Percentiles rank a stretch among this genome's conserved stretches.
These are phyloP conservation scores for Septoria linicola DNA, from an alignment of 2,329 filamentous ascomycete species.

Conservation along the genomic window DNA sequence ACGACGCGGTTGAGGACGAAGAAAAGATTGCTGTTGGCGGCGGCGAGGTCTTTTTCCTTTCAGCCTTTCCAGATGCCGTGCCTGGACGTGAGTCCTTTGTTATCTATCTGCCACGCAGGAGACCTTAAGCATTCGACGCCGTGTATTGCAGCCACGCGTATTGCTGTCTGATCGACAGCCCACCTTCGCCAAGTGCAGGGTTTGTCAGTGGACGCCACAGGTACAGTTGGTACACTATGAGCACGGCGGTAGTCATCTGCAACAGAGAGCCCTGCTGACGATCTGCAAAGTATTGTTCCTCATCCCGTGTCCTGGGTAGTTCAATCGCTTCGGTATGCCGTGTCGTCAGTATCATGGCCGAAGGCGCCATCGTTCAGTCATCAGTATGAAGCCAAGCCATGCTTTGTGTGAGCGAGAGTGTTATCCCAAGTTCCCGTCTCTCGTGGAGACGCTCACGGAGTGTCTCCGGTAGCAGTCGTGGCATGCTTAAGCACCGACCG, in stretches of 20 bases:
- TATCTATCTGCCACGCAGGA: not conserved
- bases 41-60: too few relatives aligned
- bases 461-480: not conserved
- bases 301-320: too few relatives aligned
- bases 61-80: too few relatives aligned
- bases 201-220: slow-evolving; percentile 1
- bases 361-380: slow-evolving; percentile 1
- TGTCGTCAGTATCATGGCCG: not conserved
- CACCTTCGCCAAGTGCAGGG: not conserved
- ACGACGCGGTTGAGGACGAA: not conserved
- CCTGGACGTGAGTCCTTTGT: not conserved
- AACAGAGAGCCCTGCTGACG: too few relatives aligned
- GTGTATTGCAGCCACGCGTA: not conserved
- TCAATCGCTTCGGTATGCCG: not conserved
- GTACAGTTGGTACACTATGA: not conserved
- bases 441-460: not conserved
- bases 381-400: not conserved
- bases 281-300: too few relatives aligned
- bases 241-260: not conserved
- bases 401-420: slow-evolving; percentile 1
- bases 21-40: too few relatives aligned
- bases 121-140: not conserved
- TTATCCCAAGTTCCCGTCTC: too few relatives aligned
- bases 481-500: not conserved
- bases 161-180: not conserved